Base-by-base conservation (phyloP, 139 green algal genomes). In the Tetradesmus obliquus region DNA sequence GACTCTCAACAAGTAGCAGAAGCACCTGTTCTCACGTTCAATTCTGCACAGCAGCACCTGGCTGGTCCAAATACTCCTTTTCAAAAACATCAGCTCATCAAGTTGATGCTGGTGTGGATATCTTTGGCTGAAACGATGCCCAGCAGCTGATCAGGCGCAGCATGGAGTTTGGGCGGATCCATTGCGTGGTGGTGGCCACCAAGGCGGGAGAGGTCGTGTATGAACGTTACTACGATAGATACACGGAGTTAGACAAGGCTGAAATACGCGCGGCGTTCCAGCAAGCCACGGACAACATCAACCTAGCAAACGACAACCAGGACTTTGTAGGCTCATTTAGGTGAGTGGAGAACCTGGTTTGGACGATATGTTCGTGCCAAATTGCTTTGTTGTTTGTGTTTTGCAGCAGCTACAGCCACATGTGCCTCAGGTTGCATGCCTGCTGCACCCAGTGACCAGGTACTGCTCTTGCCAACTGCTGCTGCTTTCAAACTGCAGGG, bases 161-260 rank as follows among this genome's bases (percentile, higher is more conserved):
- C 15, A 76, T 76, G 66, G 89, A 92, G 24, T 92, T 89, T 88
- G 89, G 89, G 8, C 89, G 89, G 7, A 74, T 92, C 12, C 89
- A 92, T 66, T 82, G 88, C 79, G 87, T 97, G 3, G 71, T 97
- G 1, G 62, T 97, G 0, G 88, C 93, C 22, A 96, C 92, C 1
- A 94, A 92, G 66, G 87, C 58, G 3, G 93, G 94, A 17, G 93
- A 96, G 7, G 95, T 98, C 0, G 90, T 98, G 0, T 98, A 97
- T 82, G 96, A 98, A 69, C 93, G 96, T 15, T 98, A 97, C 76
- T 98, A 96, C 76, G 96, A 98, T 15, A 53, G 92, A 5, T 94
- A 96, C 66, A 95, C 72, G 5, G 96, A 98, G 82, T 51, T 93
- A 10, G 95, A 97, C 19, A 97, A 97, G 83, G 96, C 95, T 53